Base-by-base conservation (phyloP, 192 early-diverging fungal genomes). In the Diversispora epigaea region DNA sequence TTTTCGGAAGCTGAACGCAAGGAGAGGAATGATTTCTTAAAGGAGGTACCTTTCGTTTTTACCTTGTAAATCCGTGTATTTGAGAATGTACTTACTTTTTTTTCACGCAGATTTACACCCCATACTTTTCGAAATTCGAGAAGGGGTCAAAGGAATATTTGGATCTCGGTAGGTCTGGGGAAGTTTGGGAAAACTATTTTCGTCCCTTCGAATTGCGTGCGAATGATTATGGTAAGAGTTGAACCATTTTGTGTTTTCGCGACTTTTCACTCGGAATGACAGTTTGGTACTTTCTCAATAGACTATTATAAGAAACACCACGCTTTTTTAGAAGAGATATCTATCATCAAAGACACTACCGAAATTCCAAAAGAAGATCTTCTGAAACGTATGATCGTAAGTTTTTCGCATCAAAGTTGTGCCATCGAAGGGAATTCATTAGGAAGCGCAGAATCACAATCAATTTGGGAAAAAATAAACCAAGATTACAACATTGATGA, bases 361-460 rank as follows among this genome's bases (percentile, higher is more conserved):
- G 6, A 72, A 21, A 57, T 60, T 60, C 44, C n/a, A 10, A 32
- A 15, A 46, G 15, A 56, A 60, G 70, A 72, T 32, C 12, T 71
- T 72, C 9, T 71, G 32, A 32, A 60, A 72, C 57, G 32, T 73
- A 61, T 73, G 71, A 73, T 40, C 61, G 71, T 73, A 22, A 61
- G n/a, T 61, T 73, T 73, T 73, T 73, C 56, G 54, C 71, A 73
- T 49, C 57, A 61, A 73, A 73, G 71, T 73, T 73, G 71, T 21
- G 19, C 3, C 32, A 73, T 73, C 3, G 71, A 73, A n/a, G 21
- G 57, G 32, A 73, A 73, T 45, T 61, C 56, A 58, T 10, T 73
- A 73, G 71, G 22, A 73, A 61, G 8, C 47, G 57, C n/a, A 73
- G 44, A 70, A 3, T 32, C 68, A 52, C 47, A 55, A 56, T 41